A percentile compares a stretch with the other conserved stretches of the same genome.
Conservation (phyloP, 495 filamentous ascomycete genomes). For the Penicillium samsonianum region DNA sequence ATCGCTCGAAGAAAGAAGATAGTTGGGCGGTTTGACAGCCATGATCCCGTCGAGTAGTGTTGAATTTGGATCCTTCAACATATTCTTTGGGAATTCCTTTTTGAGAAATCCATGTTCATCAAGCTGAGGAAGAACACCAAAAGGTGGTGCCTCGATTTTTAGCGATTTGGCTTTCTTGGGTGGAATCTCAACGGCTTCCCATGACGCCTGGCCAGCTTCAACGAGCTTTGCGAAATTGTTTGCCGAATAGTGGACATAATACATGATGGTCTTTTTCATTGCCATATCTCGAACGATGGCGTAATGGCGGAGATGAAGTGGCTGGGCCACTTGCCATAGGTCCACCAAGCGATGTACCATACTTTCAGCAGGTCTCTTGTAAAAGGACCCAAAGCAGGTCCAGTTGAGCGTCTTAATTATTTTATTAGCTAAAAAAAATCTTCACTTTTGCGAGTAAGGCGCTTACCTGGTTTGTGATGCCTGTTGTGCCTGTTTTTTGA, state of each 20-base stretch:
- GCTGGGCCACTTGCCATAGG: slow-evolving; percentile 62
- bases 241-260: slow-evolving; percentile 61
- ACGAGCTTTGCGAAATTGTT: slow-evolving; percentile 59
- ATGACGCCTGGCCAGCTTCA: slow-evolving; percentile 52
- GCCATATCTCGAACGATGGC: slow-evolving; percentile 62
- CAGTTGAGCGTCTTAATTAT: slow-evolving; percentile 49
- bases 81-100: slow-evolving; percentile 27
- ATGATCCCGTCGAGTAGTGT: slow-evolving; percentile 48
- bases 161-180: slow-evolving; percentile 39
- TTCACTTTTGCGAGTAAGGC: not conserved
- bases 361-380: slow-evolving; percentile 59
- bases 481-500: slow-evolving; percentile 49
- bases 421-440: slow-evolving; percentile 8
- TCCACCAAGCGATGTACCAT: slow-evolving; percentile 57
- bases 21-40: slow-evolving; percentile 33
- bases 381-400: slow-evolving; percentile 53
- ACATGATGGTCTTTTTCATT: slow-evolving; percentile 51
- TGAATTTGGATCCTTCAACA: slow-evolving; percentile 46
- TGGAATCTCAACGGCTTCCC: slow-evolving; percentile 58
- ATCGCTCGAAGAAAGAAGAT: slow-evolving; percentile 38
- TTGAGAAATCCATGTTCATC: slow-evolving; percentile 58
- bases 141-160: slow-evolving; percentile 32
- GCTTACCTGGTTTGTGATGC: slow-evolving; percentile 54
- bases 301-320: slow-evolving; percentile 62
- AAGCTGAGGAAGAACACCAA: slow-evolving; percentile 40